These are phyloP conservation scores for Paramarasmius palmivorus DNA, from an alignment of 1,284 basidiomycete species.

Conservation along the genomic window DNA sequence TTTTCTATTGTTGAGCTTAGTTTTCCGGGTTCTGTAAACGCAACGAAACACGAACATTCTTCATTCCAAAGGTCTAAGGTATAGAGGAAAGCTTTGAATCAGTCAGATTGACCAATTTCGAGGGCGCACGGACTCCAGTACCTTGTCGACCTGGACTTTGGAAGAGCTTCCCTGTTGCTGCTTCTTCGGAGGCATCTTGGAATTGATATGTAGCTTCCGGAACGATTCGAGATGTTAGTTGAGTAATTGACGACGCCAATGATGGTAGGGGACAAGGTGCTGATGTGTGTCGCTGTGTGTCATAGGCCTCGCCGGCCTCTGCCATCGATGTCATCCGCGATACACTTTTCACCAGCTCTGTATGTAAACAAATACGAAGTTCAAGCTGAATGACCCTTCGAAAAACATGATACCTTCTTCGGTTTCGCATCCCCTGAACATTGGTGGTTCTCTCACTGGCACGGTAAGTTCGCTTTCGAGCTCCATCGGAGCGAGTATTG, in stretches of 20 bases:
- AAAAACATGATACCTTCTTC: no score
- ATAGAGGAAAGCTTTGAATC: constrained; percentile 26
- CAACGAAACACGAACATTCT: constrained; percentile 61
- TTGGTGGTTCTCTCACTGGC: no score
- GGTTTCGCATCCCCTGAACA: no score
- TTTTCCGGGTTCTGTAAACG: constrained; percentile 3
- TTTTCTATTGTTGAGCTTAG: constrained; percentile 62
- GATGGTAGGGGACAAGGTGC: neutral
- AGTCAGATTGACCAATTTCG: constrained; percentile 24
- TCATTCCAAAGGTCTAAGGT: constrained; percentile 81
- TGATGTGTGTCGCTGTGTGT: neutral
- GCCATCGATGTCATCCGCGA: no score
- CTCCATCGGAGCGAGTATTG: no score
- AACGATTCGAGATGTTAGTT: neutral
- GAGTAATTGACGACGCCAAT: neutral
- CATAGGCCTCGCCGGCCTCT: no score
- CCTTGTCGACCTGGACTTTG: constrained; percentile 74
- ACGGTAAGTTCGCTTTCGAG: no score
- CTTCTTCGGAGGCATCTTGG: constrained; percentile 71
- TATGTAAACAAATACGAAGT: no score
- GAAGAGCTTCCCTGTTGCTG: constrained; percentile 44
- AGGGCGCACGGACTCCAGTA: constrained; percentile 25
- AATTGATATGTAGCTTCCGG: neutral
- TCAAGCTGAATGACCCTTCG: no score
- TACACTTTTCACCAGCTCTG: no score